Base-by-base conservation (phyloP, 164 flowering plant species). In the Houttuynia cordata region DNA sequence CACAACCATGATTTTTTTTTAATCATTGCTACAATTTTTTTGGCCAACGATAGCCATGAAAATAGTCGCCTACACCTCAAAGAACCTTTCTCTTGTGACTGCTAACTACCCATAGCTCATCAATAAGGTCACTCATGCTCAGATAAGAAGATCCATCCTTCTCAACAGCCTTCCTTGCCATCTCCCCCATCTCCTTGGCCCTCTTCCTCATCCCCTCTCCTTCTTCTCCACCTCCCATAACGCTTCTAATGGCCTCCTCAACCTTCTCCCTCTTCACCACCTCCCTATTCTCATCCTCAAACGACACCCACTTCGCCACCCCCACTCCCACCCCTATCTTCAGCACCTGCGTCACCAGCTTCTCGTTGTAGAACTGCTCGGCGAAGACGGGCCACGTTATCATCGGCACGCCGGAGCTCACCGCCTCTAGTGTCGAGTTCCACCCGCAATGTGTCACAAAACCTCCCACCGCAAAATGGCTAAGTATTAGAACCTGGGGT, bases 151-250 rank as follows among this genome's bases (percentile, higher is more conserved):
- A 54, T 17, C 57, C 57, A 54, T 17, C 42, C 23, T 22, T 25
- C 30, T 37, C 49, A 30, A 58, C 24, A 1, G 49, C 24, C 34
- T 54, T 22, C 57, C 34, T 22, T 5, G 57, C 57, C 57, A 15
- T 54, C 25, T 54, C 57, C 18, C 57, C 57, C 14, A 54, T 30
- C 34, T 54, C 57, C 57, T 17, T 23, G 3, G 57, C 57, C 20
- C 30, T 54, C 45, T 75, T 82, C 58, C 84, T 88, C 30, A 18
- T 81, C 17, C 79, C 70, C 71, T 71, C 81, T 15, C 86, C 92
- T 17, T 58, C 73, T 37, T 84, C 84, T 73, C 58, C 80, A 7
- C 71, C 76, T 74, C 45, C 67, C 77, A 24, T 52, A 69, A 18
- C 39, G 15, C 4, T 10, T 14, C 7, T 59, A 41, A 47, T 41